Evolutionary conservation across 768 basidiomycete species (phyloP).

Genomic region (Kwoniella botswanensis): DNA sequence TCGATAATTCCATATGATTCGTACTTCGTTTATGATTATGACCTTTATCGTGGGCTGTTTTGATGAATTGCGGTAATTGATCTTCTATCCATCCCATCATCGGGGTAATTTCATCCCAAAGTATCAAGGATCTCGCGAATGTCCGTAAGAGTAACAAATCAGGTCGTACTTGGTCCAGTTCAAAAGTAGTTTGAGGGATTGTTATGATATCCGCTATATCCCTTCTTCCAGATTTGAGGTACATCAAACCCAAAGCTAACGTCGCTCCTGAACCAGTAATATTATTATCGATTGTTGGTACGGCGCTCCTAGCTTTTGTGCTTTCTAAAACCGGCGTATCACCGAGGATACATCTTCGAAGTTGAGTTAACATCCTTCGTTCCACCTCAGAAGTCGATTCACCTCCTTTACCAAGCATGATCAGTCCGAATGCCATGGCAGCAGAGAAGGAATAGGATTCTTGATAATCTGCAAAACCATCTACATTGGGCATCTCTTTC

Average conservation of each 20-base stretch:
- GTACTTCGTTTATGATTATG: constrained; percentile 50
- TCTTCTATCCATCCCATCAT: constrained; percentile 70
- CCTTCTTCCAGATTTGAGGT: constrained; percentile 77
- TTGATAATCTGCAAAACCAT: constrained; percentile 83
- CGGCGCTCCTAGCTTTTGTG: constrained; percentile 19
- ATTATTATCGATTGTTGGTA: constrained; percentile 72
- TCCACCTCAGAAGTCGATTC: constrained; percentile 74
- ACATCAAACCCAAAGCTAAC: constrained; percentile 90
- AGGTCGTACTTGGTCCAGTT: constrained; percentile 83
- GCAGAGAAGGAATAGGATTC: constrained; percentile 91
- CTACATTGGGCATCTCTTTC: constrained; percentile 75
- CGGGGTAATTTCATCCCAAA: constrained; percentile 80
- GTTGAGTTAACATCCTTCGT: constrained; percentile 67
- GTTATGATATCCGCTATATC: constrained; percentile 86
- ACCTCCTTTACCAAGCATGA: constrained; percentile 86
- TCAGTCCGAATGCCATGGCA: constrained; percentile 90
- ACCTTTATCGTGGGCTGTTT: constrained; percentile 63
- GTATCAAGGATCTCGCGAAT: constrained; percentile 75
- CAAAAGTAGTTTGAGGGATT: constrained; percentile 78
- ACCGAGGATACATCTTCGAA: constrained; percentile 79
- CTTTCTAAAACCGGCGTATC: constrained; percentile 59
- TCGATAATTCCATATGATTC: constrained; percentile 65
- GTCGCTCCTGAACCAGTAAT: constrained; percentile 91
- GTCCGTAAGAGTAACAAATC: constrained; percentile 83
- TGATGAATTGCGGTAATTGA: constrained; percentile 74